Base-by-base conservation (phyloP, 768 basidiomycete species). In the Rhodotorula babjevae region DNA sequence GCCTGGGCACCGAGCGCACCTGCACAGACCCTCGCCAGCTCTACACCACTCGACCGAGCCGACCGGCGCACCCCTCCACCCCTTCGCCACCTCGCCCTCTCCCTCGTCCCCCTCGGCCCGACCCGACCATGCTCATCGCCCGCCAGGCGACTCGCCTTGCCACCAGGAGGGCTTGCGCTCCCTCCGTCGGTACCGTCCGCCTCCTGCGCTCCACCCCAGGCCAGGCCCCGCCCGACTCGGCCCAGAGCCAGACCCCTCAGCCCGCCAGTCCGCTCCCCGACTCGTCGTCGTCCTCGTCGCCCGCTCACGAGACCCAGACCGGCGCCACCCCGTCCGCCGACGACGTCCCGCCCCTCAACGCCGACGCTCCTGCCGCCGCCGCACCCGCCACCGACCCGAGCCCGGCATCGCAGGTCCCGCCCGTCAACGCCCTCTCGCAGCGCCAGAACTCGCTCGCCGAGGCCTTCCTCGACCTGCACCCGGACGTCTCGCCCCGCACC, bases 391-490 rank as follows among this genome's bases (percentile, higher is more conserved):
- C 63, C 33, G 40, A 44, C 52, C 47, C 59, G 19, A 12, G 19
- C 64, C 29, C 57, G 46, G 53, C 63, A 1, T 25, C 65, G 25
- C 65, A 58, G 9, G 49, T 59, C 36, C 62, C 62, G 19, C 65
- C 70, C 52, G 65, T 52, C 61, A 64, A 66, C 44, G 72, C 69
- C 61, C 56, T 71, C 47, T 40, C 65, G 29, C 64, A 61, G 40
- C 65, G 62, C 46, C 46, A 67, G 49, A 63, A 55, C 53, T 72
- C 67, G 23, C 55, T 76, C 63, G 72, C 75, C 21, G 72, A 77
- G 61, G 75, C 75, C 5, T 77, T 77, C 67, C 72, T 76, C 69
- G 76, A 78, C 61, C 63, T 78, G 23, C 75, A 77, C 64, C 67
- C 72, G 15, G 76, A 76, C 59, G 75, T 76, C 56, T 60, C 71